These are phyloP conservation scores for Colletotrichum sp. DNA, from an alignment of 2,329 filamentous ascomycete species.

Conservation along the genomic window DNA sequence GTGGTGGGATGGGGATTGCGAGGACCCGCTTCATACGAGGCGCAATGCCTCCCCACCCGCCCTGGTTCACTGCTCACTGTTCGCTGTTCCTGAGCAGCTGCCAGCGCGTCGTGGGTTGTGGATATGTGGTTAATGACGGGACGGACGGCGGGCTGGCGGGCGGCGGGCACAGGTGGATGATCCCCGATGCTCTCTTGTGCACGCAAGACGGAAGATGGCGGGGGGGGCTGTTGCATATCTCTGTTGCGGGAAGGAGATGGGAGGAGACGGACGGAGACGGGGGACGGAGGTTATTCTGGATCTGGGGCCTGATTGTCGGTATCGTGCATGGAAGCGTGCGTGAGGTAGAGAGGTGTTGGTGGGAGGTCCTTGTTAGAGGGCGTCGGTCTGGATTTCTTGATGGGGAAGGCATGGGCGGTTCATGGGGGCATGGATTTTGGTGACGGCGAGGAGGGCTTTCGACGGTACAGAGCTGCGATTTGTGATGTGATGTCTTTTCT, in stretches of 20 bases:
- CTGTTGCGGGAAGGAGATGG: not conserved
- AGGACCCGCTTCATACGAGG: constrained; percentile 19
- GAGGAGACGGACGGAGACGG: not conserved
- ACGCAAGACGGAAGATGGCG: not conserved
- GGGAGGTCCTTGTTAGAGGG: not conserved
- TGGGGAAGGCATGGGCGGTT: not conserved
- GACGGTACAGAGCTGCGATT: not conserved
- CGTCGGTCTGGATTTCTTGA: not conserved
- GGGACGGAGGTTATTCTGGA: constrained; percentile 17
- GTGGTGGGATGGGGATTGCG: not conserved
- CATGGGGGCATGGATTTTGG: not conserved
- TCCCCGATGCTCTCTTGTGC: not conserved
- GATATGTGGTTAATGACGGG: not conserved
- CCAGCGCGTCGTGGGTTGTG: not conserved
- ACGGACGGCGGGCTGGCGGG: not conserved
- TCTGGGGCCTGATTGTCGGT: constrained; percentile 18
- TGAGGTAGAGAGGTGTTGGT: not conserved
- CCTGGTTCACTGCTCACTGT: not conserved
- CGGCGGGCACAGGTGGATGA: not conserved
- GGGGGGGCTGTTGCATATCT: not conserved
- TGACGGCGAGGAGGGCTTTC: not conserved
- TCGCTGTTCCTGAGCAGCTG: not conserved
- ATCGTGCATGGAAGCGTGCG: not conserved
- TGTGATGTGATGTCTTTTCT: not conserved
- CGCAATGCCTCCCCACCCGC: not conserved